Base-by-base conservation (phyloP, 2,329 filamentous ascomycete genomes). In the Pseudogymnoascus pannorum region DNA sequence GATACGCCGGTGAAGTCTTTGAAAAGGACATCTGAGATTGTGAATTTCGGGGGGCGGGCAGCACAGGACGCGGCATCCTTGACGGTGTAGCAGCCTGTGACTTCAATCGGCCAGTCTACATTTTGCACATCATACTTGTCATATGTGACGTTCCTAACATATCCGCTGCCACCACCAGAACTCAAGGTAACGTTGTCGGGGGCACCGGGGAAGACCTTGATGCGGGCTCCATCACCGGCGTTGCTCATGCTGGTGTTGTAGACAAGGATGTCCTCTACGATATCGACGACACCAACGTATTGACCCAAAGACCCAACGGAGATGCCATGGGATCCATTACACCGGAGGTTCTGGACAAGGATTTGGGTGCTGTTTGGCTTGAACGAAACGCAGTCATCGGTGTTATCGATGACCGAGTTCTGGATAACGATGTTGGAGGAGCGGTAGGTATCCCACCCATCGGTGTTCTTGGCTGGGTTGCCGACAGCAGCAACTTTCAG, bases 281-380 rank as follows among this genome's bases (percentile, higher is more conserved):
- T 85, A 64, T 90, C 87, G 14, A 81, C 80, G 64, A 85, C 79
- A 14, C 75, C 68, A 16, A 64, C 67, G 68, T 90, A 89, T 72
- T 90, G 87, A 20, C 87, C 87, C 0, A 90, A 75, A 0, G 84
- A 88, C 6, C 87, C 87, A n/a, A 89, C 85, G 8, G 82, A 86
- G 66, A 90, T 89, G 38, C 87, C 87, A 68, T 90, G 87, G 2
- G 84, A 88, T 33, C 86, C 86, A 67, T 86, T 87, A 73, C 87
- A 90, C 63, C 77, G 74, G 3, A 90, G 74, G 64, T 86, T 85
- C 70, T 89, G 86, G 4, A 89, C 81, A 3, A 89, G 72, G 6
- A 89, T 82, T 65, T 88, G 80, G 44, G 85, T 89, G 67, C 81
- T 85, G 71, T 89, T 90, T 16, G 87, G 87, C 73, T 90, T 90